Percentiles rank a stretch among this genome's conserved stretches.
phyloP scores from a whole-genome alignment of 2,329 filamentous ascomycete genomes.

The Clonostachys chloroleuca region DNA sequence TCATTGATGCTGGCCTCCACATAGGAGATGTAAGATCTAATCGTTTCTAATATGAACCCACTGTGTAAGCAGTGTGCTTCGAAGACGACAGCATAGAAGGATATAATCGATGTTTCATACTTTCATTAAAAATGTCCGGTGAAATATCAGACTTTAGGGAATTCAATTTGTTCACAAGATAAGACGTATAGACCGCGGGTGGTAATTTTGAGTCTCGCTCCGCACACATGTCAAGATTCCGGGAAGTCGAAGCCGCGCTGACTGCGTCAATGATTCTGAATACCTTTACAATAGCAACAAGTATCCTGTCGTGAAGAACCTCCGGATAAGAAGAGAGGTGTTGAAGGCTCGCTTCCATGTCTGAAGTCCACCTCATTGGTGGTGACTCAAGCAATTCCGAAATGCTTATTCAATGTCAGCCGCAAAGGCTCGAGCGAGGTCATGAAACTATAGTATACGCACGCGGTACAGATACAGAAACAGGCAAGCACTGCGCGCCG shows the following conservation, averaged over 20 bases:
- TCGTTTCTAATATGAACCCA: constrained; percentile 15
- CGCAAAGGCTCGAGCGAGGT: neutral
- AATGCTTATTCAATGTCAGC: constrained; percentile 4
- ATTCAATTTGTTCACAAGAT: no score
- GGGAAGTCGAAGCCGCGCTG: constrained; percentile 9
- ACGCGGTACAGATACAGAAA: constrained; percentile 18
- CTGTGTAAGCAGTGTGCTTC: neutral
- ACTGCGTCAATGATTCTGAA: constrained; percentile 33
- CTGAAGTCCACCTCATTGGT: constrained; percentile 48
- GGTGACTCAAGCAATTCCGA: constrained; percentile 31
- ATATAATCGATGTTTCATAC: neutral
- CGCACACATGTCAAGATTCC: neutral
- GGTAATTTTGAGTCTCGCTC: constrained; percentile 5
- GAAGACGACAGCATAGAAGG: neutral
- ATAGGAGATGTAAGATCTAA: constrained; percentile 24
- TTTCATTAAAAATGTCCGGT: no score
- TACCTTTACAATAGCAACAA: constrained; percentile 28
- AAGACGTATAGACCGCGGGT: constrained; percentile 11
- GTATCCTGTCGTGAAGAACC: constrained; percentile 40
- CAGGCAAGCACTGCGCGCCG: constrained; percentile 18
- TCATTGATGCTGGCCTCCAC: constrained; percentile 31
- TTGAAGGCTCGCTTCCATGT: constrained; percentile 52
- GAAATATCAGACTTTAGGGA: no score
- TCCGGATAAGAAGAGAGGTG: constrained; percentile 38
- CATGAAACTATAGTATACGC: constrained; percentile 2